These are phyloP conservation scores for Rosa chinensis DNA, from an alignment of 306 rosid species.

Conservation along the genomic window DNA sequence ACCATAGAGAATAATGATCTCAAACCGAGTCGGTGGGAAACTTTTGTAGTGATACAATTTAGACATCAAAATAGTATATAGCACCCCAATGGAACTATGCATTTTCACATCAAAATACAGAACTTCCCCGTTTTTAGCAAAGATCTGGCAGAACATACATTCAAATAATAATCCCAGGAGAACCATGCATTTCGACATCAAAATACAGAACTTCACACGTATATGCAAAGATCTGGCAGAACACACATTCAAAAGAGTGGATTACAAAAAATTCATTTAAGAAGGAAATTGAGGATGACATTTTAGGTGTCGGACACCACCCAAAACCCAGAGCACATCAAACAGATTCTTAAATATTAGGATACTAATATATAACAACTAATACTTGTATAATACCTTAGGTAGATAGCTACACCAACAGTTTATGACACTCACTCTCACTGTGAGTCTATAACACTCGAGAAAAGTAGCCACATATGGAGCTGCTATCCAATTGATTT, in stretches of 20 bases:
- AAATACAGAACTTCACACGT: background rate
- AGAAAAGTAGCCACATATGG: background rate
- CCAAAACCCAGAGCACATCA: background rate
- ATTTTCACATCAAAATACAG: background rate
- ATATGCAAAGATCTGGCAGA: background rate
- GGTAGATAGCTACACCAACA: background rate
- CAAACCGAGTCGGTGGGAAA: no score
- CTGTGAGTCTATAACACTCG: background rate
- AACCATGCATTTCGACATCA: background rate
- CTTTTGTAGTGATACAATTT: background rate
- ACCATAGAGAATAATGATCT: no score
- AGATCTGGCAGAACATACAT: background rate
- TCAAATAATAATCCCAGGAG: background rate
- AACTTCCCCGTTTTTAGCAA: background rate
- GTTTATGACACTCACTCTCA: slow-evolving; percentile 2
- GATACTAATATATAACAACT: background rate
- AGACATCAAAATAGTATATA: background rate
- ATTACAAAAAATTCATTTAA: background rate
- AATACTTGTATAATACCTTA: background rate
- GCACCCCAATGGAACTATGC: background rate
- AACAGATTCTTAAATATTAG: background rate
- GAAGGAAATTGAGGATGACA: background rate
- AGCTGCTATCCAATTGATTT: background rate
- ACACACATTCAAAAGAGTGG: background rate
- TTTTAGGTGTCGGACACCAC: background rate